Base-by-base conservation (phyloP, 768 basidiomycete species). In the Naganishia randhawae region DNA sequence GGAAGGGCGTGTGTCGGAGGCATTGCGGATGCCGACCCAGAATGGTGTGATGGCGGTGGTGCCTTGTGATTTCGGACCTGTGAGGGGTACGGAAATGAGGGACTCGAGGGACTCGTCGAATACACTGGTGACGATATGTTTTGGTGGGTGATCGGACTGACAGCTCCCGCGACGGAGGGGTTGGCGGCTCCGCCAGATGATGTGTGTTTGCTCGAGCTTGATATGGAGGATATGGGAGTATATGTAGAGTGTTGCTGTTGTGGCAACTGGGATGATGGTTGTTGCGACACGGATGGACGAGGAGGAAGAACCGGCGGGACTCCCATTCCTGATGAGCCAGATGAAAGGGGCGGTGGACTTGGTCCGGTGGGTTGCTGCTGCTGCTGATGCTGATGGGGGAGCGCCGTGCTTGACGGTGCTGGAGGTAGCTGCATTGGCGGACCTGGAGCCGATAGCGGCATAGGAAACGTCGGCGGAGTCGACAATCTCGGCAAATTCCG, bases 1-100 rank as follows among this genome's bases (percentile, higher is more conserved):
- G 57, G 57, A 39, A 61, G 57, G 11, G 57, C 57, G 17, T 61
- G 57, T 27, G 57, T 61, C 9, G 57, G 57, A 31, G 51, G 51
- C 8, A 31, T 9, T 10, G 22, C 19, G 7, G 51, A 53, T 9
- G 57, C 22, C 10, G 35, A 25, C 14, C 11, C 39, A 29, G 22
- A 13, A 37, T 61, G 57, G 17, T 61, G 57, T 22, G 45, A 22
- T 22, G 45, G 45, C n/a, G 19, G 45, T 41, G 39, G 57, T 25
- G 39, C 37, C 41, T 61, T 57, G 55, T 31, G 13, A 19, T n/a
- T 41, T 39, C 57, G 39, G 8, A 25, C 22, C 27, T 35, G 22
- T 16, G 39, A 22, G 3, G 57, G 25, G 39, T 61, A 42, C 39
- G 22, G 2, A 35, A 39, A 37, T 39, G 57, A 61, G 10, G 57